Conservation (phyloP, 2,329 filamentous ascomycete genomes). For the Aspergillus neotritici region DNA sequence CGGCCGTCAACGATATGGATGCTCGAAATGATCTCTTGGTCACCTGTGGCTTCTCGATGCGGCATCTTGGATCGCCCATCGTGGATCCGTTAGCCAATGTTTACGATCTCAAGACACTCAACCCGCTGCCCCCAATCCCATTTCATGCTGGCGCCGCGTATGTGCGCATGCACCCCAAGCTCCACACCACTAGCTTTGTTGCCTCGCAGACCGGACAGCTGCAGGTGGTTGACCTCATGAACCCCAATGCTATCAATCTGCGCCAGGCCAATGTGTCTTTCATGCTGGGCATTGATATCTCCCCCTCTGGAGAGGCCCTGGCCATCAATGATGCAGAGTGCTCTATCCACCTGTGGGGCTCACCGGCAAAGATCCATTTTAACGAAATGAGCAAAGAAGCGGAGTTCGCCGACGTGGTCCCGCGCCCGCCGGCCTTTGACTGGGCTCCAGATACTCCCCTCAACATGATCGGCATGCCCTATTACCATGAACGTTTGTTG, state of each 20-base stretch:
- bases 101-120: slow-evolving; percentile 87
- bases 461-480: slow-evolving; percentile 83
- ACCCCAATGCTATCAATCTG: slow-evolving; percentile 80
- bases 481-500: slow-evolving; percentile 79
- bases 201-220: slow-evolving; percentile 88
- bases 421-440: slow-evolving; percentile 59
- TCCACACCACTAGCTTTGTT: slow-evolving; percentile 92
- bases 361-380: slow-evolving; percentile 77
- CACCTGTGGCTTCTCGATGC: slow-evolving; percentile 86
- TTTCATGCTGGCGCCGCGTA: slow-evolving; percentile 89
- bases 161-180: slow-evolving; percentile 91
- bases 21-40: slow-evolving; percentile 91
- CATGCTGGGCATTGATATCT: slow-evolving; percentile 76
- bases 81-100: slow-evolving; percentile 91
- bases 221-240: slow-evolving; percentile 93
- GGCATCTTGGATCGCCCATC: slow-evolving; percentile 73
- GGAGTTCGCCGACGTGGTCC: slow-evolving; percentile 66
- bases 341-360: slow-evolving; percentile 81
- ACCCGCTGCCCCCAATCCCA: slow-evolving; percentile 81
- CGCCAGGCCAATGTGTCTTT: slow-evolving; percentile 75
- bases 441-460: slow-evolving; percentile 72
- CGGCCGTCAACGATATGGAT: slow-evolving; percentile 93
- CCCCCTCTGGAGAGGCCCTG: slow-evolving; percentile 79
- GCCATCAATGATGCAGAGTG: slow-evolving; percentile 74
- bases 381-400: slow-evolving; percentile 73